Percentiles rank a stretch among this genome's conserved stretches.
These are phyloP conservation scores for Ambrosiella cleistominuta DNA, from an alignment of 2,329 filamentous ascomycete genomes.

Conservation along the genomic window DNA sequence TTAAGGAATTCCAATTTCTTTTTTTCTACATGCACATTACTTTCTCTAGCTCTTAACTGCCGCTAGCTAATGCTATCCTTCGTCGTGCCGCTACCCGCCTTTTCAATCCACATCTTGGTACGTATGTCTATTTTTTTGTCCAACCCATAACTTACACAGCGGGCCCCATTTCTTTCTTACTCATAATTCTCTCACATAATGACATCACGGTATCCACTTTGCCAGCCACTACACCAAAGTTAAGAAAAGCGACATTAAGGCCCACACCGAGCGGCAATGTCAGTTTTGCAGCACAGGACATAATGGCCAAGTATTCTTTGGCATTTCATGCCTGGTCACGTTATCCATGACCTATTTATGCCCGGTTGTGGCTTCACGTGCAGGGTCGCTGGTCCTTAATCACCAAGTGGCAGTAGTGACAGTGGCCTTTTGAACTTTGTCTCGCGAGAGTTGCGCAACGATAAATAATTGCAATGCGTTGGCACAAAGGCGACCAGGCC, in stretches of 20 bases:
- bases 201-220: neutral
- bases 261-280: neutral
- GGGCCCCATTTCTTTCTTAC: neutral
- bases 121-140: neutral
- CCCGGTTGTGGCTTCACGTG: no score
- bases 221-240: neutral
- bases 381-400: no score
- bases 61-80: neutral
- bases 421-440: no score
- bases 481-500: no score
- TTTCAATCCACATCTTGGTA: neutral
- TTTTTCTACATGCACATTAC: no score
- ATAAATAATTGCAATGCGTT: no score
- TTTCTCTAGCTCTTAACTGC: slow-evolving; percentile 9
- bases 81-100: neutral
- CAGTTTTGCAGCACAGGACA: neutral
- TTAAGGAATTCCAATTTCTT: no score
- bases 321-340: neutral
- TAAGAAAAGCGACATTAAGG: neutral
- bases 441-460: no score
- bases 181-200: neutral
- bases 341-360: neutral
- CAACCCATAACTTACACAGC: neutral
- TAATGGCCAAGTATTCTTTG: neutral
- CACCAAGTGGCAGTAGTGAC: no score